Evolutionary conservation across 257 asterid genomes (phyloP).

Genomic region (Perilla frutescens): DNA sequence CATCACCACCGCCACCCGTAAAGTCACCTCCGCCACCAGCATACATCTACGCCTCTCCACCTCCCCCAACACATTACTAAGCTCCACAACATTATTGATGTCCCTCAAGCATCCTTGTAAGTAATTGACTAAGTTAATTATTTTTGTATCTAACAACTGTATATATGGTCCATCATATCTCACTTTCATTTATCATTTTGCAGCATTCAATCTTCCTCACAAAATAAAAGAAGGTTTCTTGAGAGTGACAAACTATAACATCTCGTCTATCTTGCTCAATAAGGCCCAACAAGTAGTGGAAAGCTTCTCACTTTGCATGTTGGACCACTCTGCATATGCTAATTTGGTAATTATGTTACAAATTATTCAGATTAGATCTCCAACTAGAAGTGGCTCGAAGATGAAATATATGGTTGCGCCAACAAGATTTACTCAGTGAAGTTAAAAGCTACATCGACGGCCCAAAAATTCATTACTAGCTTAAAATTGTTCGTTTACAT

Average conservation of each 20-base stretch:
- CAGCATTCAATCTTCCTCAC: constrained; percentile 37
- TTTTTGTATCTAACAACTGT: neutral
- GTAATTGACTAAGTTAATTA: constrained; percentile 1
- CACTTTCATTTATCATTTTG: constrained; percentile 19
- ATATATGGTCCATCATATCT: neutral
- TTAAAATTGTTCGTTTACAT: neutral
- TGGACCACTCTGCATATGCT: constrained; percentile 42
- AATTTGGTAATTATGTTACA: constrained; percentile 38
- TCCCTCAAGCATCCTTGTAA: constrained; percentile 43
- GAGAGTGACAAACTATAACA: constrained; percentile 18
- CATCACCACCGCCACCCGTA: constrained; percentile 62
- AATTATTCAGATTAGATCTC: constrained; percentile 27
- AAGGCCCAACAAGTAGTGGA: constrained; percentile 42
- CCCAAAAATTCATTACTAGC: neutral
- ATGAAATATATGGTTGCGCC: constrained; percentile 12
- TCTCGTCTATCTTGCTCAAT: constrained; percentile 33
- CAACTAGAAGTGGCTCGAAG: constrained; percentile 38
- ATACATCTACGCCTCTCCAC: constrained; percentile 55
- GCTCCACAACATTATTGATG: neutral
- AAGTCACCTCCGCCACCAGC: constrained; percentile 53
- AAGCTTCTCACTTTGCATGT: constrained; percentile 28
- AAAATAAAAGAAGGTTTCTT: constrained; percentile 42
- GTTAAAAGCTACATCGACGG: neutral
- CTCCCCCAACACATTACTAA: constrained; percentile 54
- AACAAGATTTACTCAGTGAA: constrained; percentile 27